phyloP scores from a whole-genome alignment of 306 rosid genomes.

The Sophora flavescens region DNA sequence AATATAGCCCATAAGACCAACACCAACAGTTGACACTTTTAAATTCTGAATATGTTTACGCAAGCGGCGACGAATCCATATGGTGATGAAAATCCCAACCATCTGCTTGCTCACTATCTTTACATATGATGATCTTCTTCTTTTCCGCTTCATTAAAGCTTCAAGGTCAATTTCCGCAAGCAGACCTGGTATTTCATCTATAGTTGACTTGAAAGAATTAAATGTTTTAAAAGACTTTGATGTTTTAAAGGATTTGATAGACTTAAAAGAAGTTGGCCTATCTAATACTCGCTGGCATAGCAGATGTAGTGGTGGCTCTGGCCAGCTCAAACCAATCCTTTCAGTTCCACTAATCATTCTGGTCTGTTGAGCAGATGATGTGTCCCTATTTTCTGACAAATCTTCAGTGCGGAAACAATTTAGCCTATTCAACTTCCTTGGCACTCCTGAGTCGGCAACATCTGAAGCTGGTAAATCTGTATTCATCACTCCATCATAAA shows the following conservation, averaged over 20 bases:
- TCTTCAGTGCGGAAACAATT: constrained; percentile 64
- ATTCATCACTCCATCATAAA: constrained; percentile 44
- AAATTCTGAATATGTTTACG: constrained; percentile 88
- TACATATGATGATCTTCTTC: constrained; percentile 73
- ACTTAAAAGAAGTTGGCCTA: constrained; percentile 63
- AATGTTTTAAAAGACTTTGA: constrained; percentile 65
- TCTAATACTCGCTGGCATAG: constrained; percentile 59
- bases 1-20: constrained; percentile 97
- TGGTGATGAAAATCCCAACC: constrained; percentile 90
- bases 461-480: constrained; percentile 50
- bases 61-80: constrained; percentile 91
- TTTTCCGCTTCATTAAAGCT: constrained; percentile 78
- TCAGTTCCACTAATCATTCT: constrained; percentile 79
- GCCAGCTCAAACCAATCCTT: constrained; percentile 94
- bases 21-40: constrained; percentile 94
- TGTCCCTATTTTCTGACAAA: constrained; percentile 41
- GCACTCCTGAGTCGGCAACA: constrained; percentile 42
- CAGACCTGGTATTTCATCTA: constrained; percentile 58
- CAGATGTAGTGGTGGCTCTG: constrained; percentile 81
- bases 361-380: constrained; percentile 49
- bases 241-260: constrained; percentile 59
- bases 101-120: constrained; percentile 94
- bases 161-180: constrained; percentile 85
- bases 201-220: constrained; percentile 64
- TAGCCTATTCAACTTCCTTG: constrained; percentile 69